Evolutionary conservation across 2,329 filamentous ascomycete species (phyloP), one percentile per base, ranked within the genome.

Genomic region (Aspergillus fumigatiaffinis): DNA sequence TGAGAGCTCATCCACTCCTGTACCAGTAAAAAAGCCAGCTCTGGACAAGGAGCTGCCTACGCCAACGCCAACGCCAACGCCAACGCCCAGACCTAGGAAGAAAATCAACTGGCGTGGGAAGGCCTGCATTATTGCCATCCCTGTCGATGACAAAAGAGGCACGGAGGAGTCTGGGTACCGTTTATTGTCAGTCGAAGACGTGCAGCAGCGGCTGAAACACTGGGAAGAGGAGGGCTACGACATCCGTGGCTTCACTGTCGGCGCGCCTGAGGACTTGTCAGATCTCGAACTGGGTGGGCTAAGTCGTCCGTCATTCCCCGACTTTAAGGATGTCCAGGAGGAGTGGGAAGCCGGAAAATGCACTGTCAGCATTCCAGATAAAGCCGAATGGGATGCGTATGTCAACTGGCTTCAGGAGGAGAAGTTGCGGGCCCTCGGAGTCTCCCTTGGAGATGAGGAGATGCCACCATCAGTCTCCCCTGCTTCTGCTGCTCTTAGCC

Each of bases 381-480:
- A 74, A 65, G 77, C 70, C 44, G 82, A 84, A 66, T 90, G 88
- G 87, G 88, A 91, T 68, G 80, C 86, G 26, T 96, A 97, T 73
- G 89, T 92, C 57, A 84, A 89, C 54, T 87, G 89, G 63, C 79
- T 97, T 38, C 87, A 90, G 64, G 94, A 99, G 77, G 91, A 93
- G 59, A 99, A 97, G 76, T 81, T 99, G 53, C 87, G 92, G 60
- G 92, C 93, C 52, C 82, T 99, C 55, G 94, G 94, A 62, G 94
- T 97, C 12, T 92, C 86, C 20, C 82, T 90, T 59, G 90, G 87
- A 38, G 86, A 88, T 51, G 88, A 91, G 5, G 90, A 94, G 52
- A 84, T 86, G 77, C 83, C 59, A 75, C 81, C 53, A 78, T 85
- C 86, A 3, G 81, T 88, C 63, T 93, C 91, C 14, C 87, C 87